Percentiles rank a stretch among this genome's conserved stretches.
phyloP scores from a whole-genome alignment of 225 moss, liverwort and hornwort genomes.

The Marchantia paleacea region DNA sequence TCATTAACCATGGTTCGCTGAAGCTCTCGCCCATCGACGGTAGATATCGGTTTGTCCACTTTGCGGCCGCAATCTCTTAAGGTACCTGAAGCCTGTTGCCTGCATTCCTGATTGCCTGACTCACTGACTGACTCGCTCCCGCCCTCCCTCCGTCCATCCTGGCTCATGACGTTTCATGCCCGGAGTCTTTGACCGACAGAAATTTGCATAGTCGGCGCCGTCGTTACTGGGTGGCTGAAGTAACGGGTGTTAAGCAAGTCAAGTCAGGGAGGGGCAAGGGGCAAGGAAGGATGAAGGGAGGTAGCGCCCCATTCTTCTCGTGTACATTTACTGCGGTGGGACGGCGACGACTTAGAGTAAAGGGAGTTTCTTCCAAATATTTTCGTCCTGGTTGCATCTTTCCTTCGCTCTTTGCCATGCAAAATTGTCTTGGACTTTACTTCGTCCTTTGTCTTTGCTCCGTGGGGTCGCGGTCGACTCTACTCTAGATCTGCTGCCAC shows the following conservation, averaged over 20 bases:
- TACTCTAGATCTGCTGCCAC: slow-evolving; percentile 3
- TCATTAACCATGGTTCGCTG: no score
- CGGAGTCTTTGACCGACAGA: slow-evolving; percentile 8
- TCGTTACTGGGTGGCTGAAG: neutral
- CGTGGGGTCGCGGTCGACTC: no score
- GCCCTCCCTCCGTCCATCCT: neutral
- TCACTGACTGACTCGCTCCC: neutral
- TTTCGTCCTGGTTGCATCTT: no score
- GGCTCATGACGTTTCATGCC: slow-evolving; percentile 6
- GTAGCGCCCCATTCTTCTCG: neutral
- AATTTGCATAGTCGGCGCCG: neutral
- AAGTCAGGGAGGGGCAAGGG: neutral
- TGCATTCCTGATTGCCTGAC: no score
- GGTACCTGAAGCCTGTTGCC: no score
- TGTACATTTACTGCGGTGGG: neutral
- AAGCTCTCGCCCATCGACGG: no score
- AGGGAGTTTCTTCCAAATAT: neutral
- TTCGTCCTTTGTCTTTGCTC: neutral
- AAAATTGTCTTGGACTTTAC: neutral
- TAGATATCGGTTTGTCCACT: no score
- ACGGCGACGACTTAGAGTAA: no score
- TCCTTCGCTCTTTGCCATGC: neutral
- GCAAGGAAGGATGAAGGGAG: no score
- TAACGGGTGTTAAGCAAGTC: no score
- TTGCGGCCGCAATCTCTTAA: no score